These are phyloP conservation scores for Knufia petricola DNA, from an alignment of 2,329 filamentous ascomycete species.

Conservation along the genomic window DNA sequence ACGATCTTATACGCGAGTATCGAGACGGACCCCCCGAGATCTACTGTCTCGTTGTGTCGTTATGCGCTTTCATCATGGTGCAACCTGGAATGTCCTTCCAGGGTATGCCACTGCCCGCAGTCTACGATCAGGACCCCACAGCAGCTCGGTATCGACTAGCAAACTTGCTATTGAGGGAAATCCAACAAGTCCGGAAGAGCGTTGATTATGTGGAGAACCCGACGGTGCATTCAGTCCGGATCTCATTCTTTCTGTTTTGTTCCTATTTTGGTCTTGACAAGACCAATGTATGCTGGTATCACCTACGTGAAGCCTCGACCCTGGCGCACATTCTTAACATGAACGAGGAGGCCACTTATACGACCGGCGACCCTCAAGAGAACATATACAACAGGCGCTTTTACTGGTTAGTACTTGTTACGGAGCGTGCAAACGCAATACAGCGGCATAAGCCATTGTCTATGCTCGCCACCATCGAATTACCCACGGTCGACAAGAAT, in stretches of 20 bases:
- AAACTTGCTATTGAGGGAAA: conserved; percentile 61
- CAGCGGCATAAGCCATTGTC: conserved; percentile 57
- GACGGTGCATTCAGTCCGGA: conserved; percentile 42
- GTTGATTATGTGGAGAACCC: conserved; percentile 34
- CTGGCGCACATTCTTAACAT: conserved; percentile 41
- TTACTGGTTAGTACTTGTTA: conserved; percentile 64
- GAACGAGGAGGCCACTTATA: conserved; percentile 43
- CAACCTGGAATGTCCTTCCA: conserved; percentile 41
- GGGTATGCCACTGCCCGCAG: conserved; percentile 44
- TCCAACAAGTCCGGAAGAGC: conserved; percentile 37
- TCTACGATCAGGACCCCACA: conserved; percentile 48
- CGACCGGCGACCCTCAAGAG: conserved; percentile 50
- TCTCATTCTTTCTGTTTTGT: conserved; percentile 71
- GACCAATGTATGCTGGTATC: conserved; percentile 70
- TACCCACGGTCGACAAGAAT: conserved; percentile 49
- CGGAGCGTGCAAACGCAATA: conserved; percentile 61
- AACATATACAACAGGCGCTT: conserved; percentile 55
- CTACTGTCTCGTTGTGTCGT: conserved; percentile 33
- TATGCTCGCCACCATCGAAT: conserved; percentile 54
- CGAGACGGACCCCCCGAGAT: conserved; percentile 35
- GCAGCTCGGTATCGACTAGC: conserved; percentile 52
- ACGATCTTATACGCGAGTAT: conserved; percentile 24
- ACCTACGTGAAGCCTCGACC: conserved; percentile 66
- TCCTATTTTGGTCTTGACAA: conserved; percentile 62
- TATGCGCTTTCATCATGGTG: conserved; percentile 38